Evolutionary conservation across 2,329 filamentous ascomycete species (phyloP).

Genomic region (Aspergillus niger): DNA sequence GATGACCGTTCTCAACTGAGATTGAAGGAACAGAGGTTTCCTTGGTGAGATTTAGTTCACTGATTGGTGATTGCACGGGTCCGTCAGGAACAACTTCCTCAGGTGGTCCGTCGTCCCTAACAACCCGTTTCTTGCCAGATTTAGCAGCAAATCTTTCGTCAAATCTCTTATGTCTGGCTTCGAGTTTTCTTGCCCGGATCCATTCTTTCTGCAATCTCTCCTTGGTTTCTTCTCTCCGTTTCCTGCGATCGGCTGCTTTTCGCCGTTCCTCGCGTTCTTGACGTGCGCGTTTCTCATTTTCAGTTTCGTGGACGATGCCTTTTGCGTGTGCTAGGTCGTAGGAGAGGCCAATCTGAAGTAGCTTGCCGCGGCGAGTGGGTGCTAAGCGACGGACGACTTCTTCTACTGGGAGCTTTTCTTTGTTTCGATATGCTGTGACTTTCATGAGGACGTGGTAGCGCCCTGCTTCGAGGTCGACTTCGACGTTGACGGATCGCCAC

Average conservation of each 20-base stretch:
- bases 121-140: constrained; percentile 6
- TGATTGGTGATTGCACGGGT: constrained; percentile 30
- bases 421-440: constrained; percentile 65
- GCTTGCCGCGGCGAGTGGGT: constrained; percentile 68
- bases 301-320: constrained; percentile 43
- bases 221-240: constrained; percentile 41
- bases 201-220: constrained; percentile 44
- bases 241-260: constrained; percentile 37
- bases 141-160: constrained; percentile 30
- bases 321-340: constrained; percentile 52
- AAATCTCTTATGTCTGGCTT: constrained; percentile 33
- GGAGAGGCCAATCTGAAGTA: constrained; percentile 54
- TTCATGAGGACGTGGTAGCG: constrained; percentile 76
- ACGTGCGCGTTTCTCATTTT: constrained; percentile 37
- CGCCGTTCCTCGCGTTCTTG: constrained; percentile 40
- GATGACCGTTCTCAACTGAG: constrained; percentile 29
- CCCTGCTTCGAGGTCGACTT: constrained; percentile 72
- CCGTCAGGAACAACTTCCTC: constrained; percentile 26
- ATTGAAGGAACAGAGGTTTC: constrained; percentile 31
- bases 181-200: constrained; percentile 42
- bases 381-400: constrained; percentile 68
- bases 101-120: neutral
- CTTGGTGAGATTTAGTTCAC: constrained; percentile 11
- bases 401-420: constrained; percentile 58
- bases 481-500: constrained; percentile 73